These are phyloP conservation scores for Leccinum insolens DNA, from an alignment of 1,284 basidiomycete genomes.

Conservation along the genomic window DNA sequence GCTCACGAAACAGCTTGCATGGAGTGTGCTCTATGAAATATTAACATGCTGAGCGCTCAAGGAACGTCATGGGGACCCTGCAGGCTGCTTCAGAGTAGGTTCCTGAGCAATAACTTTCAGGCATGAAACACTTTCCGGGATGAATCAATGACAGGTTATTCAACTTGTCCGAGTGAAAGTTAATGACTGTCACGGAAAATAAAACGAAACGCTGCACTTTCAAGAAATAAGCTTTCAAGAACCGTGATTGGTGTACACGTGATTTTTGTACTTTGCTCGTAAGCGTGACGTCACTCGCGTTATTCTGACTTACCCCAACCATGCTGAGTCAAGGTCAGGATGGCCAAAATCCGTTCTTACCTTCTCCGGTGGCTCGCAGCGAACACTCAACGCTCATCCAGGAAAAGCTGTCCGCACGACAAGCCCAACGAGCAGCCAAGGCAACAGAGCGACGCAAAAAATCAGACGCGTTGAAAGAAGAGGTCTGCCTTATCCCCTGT, in stretches of 20 bases:
- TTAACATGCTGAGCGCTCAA: background rate
- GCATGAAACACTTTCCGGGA: background rate
- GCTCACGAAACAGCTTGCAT: background rate
- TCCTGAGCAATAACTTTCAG: background rate
- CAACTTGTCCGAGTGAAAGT: background rate
- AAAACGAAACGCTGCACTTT: background rate
- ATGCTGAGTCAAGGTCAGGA: background rate
- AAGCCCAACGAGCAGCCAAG: constrained; percentile 19
- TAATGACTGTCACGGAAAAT: background rate
- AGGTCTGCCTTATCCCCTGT: constrained; percentile 10
- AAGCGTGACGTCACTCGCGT: background rate
- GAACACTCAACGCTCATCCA: background rate
- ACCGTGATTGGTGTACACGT: background rate
- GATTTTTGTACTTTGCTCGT: background rate
- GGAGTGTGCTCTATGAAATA: background rate
- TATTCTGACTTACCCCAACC: background rate
- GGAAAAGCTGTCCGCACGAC: constrained; percentile 10
- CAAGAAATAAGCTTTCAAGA: background rate
- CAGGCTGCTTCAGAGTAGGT: background rate
- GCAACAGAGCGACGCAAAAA: constrained; percentile 18
- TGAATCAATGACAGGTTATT: background rate
- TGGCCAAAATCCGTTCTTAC: background rate
- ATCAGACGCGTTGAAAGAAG: constrained; percentile 25
- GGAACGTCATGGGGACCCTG: background rate
- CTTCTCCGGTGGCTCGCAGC: background rate